phyloP scores from a whole-genome alignment of 2,329 filamentous ascomycete species.

The Trichoderma citrinoviride region DNA sequence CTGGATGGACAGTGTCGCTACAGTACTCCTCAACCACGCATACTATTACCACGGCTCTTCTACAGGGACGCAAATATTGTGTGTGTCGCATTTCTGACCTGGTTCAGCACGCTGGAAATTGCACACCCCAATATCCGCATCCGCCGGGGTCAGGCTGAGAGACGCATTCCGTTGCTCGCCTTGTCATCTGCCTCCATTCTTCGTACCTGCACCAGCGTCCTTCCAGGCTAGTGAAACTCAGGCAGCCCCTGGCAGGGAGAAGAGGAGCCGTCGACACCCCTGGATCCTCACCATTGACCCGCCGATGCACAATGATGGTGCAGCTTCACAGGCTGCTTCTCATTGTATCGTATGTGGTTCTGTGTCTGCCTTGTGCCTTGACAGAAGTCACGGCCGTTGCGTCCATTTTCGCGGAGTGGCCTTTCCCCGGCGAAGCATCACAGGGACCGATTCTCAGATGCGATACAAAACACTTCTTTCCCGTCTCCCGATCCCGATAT shows the following conservation, averaged over 20 bases:
- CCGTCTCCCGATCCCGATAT: background rate
- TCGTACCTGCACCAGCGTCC: constrained; percentile 20
- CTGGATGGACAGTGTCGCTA: background rate
- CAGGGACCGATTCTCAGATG: background rate
- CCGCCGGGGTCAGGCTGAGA: constrained; percentile 7
- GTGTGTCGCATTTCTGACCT: constrained; percentile 6
- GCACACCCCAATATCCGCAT: constrained; percentile 6
- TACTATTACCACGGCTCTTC: background rate
- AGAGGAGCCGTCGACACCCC: background rate
- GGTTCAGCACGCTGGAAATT: background rate
- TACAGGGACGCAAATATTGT: background rate
- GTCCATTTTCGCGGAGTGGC: background rate
- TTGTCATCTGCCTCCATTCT: constrained; percentile 15
- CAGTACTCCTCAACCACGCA: background rate
- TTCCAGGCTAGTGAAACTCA: constrained; percentile 12
- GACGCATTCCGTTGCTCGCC: constrained; percentile 22
- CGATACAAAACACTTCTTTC: background rate
- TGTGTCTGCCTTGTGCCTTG: background rate
- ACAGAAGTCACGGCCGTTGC: background rate
- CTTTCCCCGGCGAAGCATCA: background rate
- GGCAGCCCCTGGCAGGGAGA: constrained; percentile 22
- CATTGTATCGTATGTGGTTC: background rate
- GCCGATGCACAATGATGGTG: constrained; percentile 16
- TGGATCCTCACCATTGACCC: constrained; percentile 1
- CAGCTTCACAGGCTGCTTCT: background rate